A percentile compares a stretch with the other conserved stretches of the same genome.
Conservation (phyloP, 345 rosid species). For the Melaleuca alternifolia region DNA sequence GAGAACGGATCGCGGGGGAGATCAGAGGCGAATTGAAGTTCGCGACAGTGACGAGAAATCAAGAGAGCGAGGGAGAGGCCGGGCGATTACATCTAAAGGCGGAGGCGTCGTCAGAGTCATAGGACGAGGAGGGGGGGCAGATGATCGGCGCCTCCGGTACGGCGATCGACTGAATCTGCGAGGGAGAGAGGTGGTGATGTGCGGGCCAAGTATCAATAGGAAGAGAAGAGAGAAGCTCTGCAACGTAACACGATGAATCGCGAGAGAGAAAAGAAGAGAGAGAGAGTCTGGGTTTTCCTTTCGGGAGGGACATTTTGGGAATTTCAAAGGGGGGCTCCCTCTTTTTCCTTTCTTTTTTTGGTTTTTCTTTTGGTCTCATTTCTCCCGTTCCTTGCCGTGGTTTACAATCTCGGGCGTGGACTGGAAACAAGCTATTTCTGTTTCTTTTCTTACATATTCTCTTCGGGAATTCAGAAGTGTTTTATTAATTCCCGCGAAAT, state of each 20-base stretch:
- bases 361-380: background rate
- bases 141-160: background rate
- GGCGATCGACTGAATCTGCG: conserved; percentile 14
- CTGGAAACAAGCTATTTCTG: background rate
- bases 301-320: background rate
- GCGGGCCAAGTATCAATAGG: background rate
- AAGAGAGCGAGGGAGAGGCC: background rate
- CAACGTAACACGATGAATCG: conserved; percentile 5
- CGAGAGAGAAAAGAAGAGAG: background rate
- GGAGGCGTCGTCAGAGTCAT: conserved; percentile 60
- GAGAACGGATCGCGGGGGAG: background rate
- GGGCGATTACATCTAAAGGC: conserved; percentile 27
- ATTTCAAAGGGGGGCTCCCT: background rate
- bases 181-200: background rate
- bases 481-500: background rate
- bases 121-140: background rate
- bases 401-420: background rate
- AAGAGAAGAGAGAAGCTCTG: conserved; percentile 6
- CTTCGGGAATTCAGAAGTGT: background rate
- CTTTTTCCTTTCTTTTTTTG: background rate
- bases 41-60: background rate
- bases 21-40: background rate
- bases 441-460: background rate
- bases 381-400: background rate
- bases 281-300: background rate